phyloP scores from a whole-genome alignment of 2,329 filamentous ascomycete genomes.

The Stagonosporopsis chrysanthemi region DNA sequence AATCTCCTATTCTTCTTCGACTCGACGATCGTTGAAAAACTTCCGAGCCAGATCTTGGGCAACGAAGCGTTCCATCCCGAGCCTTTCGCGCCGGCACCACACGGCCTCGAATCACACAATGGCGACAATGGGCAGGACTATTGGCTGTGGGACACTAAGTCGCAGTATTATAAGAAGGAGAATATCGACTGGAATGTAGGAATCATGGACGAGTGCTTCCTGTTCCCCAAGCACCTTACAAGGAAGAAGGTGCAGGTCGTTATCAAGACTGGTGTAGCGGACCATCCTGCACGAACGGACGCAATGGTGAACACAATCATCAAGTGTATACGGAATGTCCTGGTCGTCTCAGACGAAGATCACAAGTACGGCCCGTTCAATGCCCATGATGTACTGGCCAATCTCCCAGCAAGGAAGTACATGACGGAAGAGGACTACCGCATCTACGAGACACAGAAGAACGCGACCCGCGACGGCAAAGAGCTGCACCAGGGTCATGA shows the following conservation, averaged over 20 bases:
- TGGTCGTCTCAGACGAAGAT: slow-evolving; percentile 64
- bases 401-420: slow-evolving; percentile 47
- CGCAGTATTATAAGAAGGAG: slow-evolving; percentile 15
- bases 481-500: slow-evolving; percentile 42
- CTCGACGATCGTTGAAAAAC: slow-evolving; percentile 10
- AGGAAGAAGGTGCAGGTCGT: slow-evolving; percentile 51
- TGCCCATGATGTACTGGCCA: slow-evolving; percentile 49
- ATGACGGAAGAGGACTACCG: slow-evolving; percentile 47
- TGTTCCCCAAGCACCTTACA: slow-evolving; percentile 42
- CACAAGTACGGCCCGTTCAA: slow-evolving; percentile 53
- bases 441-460: slow-evolving; percentile 41
- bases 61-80: slow-evolving; percentile 19
- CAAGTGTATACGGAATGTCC: slow-evolving; percentile 60
- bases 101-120: slow-evolving; percentile 10
- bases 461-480: slow-evolving; percentile 13
- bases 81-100: slow-evolving; percentile 10
- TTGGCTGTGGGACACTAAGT: slow-evolving; percentile 25
- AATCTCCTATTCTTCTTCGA: slow-evolving; percentile 24
- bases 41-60: slow-evolving; percentile 13
- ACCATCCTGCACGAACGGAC: slow-evolving; percentile 59
- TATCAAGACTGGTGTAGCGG: slow-evolving; percentile 63
- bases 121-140: slow-evolving; percentile 19
- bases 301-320: slow-evolving; percentile 59
- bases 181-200: slow-evolving; percentile 14
- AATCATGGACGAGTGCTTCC: slow-evolving; percentile 29